Base-by-base conservation (phyloP, 116 monocot genomes). In the Zostera marina region DNA sequence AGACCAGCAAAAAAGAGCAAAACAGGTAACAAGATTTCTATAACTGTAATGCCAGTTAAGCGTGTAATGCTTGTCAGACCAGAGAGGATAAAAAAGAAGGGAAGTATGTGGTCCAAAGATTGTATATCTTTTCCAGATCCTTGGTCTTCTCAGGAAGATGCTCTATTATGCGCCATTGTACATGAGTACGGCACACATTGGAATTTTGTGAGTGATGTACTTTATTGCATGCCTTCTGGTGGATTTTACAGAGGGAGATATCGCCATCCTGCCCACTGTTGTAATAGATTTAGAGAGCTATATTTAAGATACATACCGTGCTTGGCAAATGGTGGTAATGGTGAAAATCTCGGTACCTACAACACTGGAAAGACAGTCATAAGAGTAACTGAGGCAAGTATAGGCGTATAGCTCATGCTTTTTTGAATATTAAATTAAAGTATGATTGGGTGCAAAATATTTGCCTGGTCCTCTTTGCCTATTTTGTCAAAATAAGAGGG, bases 211-310 rank as follows among this genome's bases (percentile, higher is more conserved):
- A 90, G 90, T 68, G 90, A 98, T 57, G 61, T 56, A 46, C 76
- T 98, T 61, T 71, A 78, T 58, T 53, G 70, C 54, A 58, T 83
- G 45, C 43, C 85, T 12, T 64, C 70, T 64, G 89, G 86, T 61
- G 90, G 90, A 20, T 74, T 59, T 71, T 90, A 79, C 53, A 66
- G 90, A 44, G 90, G 98, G 9, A 81, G 76, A 53, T 98, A 68
- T 64, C 90, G 79, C 13, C 98, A 98, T 66, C 98, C 86, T 55
- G 70, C 71, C 15, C 85, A 90, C 75, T 98, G 91, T 56, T 90
- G 90, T 81, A 86, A 98, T 68, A 90, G 98, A 60, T 98, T 86
- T 39, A 64, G 98, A 15, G 98, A 98, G 61, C 63, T 98, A 11
- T 78, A 83, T 60, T 77, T 75, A 63, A 90, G 79, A 41, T 78